These are phyloP conservation scores for Rhododendron simsii DNA, from an alignment of 148 eudicot genomes.

Conservation along the genomic window DNA sequence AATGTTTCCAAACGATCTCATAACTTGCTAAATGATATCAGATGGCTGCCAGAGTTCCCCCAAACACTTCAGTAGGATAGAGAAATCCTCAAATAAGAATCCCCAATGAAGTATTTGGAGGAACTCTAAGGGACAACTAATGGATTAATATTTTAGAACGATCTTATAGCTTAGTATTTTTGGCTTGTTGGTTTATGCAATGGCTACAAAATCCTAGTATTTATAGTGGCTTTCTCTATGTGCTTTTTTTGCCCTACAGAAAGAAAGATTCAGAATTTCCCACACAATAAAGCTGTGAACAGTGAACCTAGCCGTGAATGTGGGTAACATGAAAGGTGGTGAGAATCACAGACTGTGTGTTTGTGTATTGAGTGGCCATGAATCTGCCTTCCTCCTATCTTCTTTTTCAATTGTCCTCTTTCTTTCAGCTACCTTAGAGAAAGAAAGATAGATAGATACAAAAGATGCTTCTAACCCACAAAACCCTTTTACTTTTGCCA, in stretches of 20 bases:
- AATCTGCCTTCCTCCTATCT: neutral
- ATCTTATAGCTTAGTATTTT: neutral
- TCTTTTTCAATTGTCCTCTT: neutral
- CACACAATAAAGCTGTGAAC: neutral
- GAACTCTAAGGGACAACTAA: no score
- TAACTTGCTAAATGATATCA: neutral
- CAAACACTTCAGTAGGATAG: neutral
- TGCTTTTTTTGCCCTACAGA: neutral
- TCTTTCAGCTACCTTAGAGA: neutral
- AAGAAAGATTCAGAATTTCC: neutral
- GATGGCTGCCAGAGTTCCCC: no score
- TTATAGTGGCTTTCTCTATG: neutral
- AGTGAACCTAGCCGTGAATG: slow-evolving; percentile 16
- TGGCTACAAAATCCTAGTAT: neutral
- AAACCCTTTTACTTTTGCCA: neutral
- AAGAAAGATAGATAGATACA: neutral
- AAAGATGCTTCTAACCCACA: neutral
- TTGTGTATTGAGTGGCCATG: neutral
- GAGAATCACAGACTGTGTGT: neutral
- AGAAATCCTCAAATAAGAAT: no score
- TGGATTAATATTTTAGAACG: no score
- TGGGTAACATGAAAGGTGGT: slow-evolving; percentile 8
- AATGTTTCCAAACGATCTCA: no score
- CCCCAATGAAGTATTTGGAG: no score
- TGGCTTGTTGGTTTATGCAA: neutral